Base-by-base conservation (phyloP, 1,284 basidiomycete genomes). In the Naganishia liquefaciens region DNA sequence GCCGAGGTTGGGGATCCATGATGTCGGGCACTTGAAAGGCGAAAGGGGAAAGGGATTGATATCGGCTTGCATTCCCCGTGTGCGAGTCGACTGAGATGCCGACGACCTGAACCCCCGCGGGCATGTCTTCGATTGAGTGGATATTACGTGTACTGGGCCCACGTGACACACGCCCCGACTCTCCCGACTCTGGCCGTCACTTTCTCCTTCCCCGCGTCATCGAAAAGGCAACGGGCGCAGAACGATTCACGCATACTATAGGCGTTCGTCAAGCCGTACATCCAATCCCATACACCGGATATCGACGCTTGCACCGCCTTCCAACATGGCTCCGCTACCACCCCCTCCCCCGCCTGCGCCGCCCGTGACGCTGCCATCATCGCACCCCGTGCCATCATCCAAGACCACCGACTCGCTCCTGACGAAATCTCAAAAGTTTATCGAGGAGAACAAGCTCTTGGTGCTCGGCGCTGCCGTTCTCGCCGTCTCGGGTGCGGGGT, bases 401-500 rank as follows among this genome's bases (percentile, higher is more conserved):
- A 28, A 33, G 21, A 25, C 63, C 68, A n/a, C 63, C 65, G 54
- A 43, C 44, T 68, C 73, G 27, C 54, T 79, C 25, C 44, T 77
- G 44, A 67, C 54, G 57, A 72, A 75, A 46, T 72, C 77, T 2
- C 72, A 74, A 63, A 70, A 70, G 65, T 79, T 76, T 70, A 68
- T 77, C 66, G 77, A 79, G 67, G 76, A 79, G 50, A 74, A 79
- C 71, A 76, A 77, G 64, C 68, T 71, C 30, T 69, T 75, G 42
- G 71, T 79, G 64, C 70, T 79, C 53, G 78, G 78, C 0, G 88
- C 87, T 0, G 87, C 87, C 42, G 86, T 86, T 54, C 80, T 88
- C 68, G 90, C 87, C 52, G 87, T 86, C 44, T 88, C 88, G 57
- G 90, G 88, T 54, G 87, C 85, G 53, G 88, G 86, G 28, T 92